A percentile compares a stretch with the other conserved stretches of the same genome.
phyloP scores from a whole-genome alignment of 2,329 filamentous ascomycete genomes.

The Beauveria brongniartii region DNA sequence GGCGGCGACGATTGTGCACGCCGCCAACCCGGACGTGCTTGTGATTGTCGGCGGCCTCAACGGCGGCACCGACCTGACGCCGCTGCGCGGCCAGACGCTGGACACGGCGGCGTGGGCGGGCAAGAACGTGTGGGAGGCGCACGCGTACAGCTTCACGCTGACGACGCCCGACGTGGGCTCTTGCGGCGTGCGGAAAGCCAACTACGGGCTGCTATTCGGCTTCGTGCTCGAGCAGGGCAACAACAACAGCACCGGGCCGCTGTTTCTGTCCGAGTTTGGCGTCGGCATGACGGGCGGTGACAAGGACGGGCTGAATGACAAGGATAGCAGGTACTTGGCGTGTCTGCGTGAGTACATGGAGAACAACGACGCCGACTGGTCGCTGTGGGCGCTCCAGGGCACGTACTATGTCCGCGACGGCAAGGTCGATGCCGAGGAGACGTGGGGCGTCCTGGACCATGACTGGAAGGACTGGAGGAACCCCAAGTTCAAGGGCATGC shows the following conservation, averaged over 20 bases:
- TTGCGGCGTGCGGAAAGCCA: constrained; percentile 33
- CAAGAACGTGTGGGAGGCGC: constrained; percentile 54
- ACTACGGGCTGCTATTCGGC: constrained; percentile 41
- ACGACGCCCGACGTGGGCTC: constrained; percentile 35
- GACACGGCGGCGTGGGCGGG: constrained; percentile 36
- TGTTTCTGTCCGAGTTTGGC: constrained; percentile 54
- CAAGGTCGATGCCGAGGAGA: constrained; percentile 42
- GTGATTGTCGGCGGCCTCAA: constrained; percentile 47
- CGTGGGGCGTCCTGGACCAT: constrained; percentile 41
- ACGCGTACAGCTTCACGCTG: constrained; percentile 48
- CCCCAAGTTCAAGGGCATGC: constrained; percentile 24
- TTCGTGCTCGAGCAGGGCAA: constrained; percentile 42
- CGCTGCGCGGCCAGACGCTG: constrained; percentile 29
- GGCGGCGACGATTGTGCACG: constrained; percentile 42
- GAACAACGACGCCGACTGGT: constrained; percentile 51
- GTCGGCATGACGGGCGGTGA: constrained; percentile 38
- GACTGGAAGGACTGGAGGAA: constrained; percentile 33
- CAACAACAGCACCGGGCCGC: constrained; percentile 39
- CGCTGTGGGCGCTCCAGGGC: constrained; percentile 49
- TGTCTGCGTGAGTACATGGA: constrained; percentile 46
- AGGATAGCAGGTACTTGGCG: constrained; percentile 39
- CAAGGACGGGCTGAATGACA: constrained; percentile 33
- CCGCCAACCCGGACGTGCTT: constrained; percentile 42
- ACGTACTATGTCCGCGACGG: constrained; percentile 50
- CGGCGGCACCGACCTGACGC: constrained; percentile 44